Conservation (phyloP, 495 filamentous ascomycete genomes). For the Saxophila tyrrhenica region DNA sequence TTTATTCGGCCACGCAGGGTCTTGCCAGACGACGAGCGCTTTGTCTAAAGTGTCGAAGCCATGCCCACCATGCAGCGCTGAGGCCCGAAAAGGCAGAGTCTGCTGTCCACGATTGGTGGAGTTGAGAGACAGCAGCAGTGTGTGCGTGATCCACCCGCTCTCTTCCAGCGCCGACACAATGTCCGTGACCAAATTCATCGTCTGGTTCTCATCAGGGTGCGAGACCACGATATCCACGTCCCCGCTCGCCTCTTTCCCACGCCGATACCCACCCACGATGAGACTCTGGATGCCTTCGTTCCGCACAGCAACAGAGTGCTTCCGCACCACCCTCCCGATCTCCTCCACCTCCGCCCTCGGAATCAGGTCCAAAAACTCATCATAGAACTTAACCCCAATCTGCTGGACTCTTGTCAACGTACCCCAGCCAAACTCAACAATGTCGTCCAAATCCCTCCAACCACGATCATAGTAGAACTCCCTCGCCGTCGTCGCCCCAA, state of each 20-base stretch:
- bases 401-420: constrained; percentile 68
- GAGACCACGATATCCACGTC: constrained; percentile 83
- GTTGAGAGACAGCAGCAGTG: constrained; percentile 53
- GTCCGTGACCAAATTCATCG: constrained; percentile 50
- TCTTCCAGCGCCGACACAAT: constrained; percentile 60
- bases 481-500: constrained; percentile 70
- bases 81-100: constrained; percentile 42
- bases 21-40: constrained; percentile 86
- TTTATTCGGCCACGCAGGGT: constrained; percentile 45
- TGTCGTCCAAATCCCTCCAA: constrained; percentile 71
- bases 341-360: constrained; percentile 60
- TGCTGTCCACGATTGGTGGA: constrained; percentile 60
- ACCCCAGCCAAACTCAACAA: constrained; percentile 75
- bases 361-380: constrained; percentile 66
- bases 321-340: constrained; percentile 50
- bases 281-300: constrained; percentile 52
- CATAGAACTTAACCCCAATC: constrained; percentile 92
- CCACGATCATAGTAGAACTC: constrained; percentile 70
- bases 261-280: constrained; percentile 75
- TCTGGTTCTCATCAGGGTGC: constrained; percentile 59
- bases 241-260: constrained; percentile 60
- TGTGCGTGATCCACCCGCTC: constrained; percentile 68
- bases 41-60: constrained; percentile 87
- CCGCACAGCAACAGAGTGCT: constrained; percentile 46
- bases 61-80: constrained; percentile 35